Conservation (phyloP, 208 protist species). For the Leishmania braziliensis region DNA sequence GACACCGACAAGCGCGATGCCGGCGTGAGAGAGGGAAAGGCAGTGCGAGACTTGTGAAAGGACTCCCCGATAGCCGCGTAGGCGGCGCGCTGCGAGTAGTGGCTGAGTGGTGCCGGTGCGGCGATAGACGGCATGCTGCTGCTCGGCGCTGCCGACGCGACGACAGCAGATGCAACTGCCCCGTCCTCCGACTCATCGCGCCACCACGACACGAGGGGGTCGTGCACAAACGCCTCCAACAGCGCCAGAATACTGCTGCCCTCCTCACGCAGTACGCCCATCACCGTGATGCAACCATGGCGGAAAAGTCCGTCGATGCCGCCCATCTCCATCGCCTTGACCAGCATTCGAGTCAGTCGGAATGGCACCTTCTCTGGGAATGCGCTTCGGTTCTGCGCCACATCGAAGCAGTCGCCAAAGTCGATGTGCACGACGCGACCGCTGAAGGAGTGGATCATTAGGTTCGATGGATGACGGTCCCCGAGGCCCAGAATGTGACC, state of each 20-base stretch:
- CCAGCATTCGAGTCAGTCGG: conserved; percentile 99
- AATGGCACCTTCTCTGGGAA: conserved; percentile 99
- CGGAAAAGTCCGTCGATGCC: conserved; percentile 99
- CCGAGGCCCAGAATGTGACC: conserved; percentile 98
- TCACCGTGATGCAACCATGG: conserved; percentile 97
- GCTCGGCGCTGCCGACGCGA: conserved; percentile 13
- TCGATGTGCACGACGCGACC: conserved; percentile 99
- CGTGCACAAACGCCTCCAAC: conserved; percentile 99
- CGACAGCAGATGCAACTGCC: conserved; percentile 11
- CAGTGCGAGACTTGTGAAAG: conserved; percentile 37
- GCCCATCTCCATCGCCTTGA: conserved; percentile 99
- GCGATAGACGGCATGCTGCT: conserved; percentile 22
- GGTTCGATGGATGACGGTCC: conserved; percentile 99
- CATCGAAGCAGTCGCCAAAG: conserved; percentile 99
- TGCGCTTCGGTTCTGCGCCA: conserved; percentile 97
- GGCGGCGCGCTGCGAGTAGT: conserved; percentile 32
- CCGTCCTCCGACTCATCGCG: conserved; percentile 59
- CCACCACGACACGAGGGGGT: conserved; percentile 99
- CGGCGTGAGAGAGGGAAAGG: conserved; percentile 30
- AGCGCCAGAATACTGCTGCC: conserved; percentile 99
- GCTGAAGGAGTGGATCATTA: conserved; percentile 99
- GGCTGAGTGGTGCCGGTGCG: conserved; percentile 12
- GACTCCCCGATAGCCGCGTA: conserved; percentile 47
- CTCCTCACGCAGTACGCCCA: conserved; percentile 98
- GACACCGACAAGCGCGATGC: conserved; percentile 13